A percentile compares a stretch with the other conserved stretches of the same genome.
phyloP scores from a whole-genome alignment of 108 stramenopile species.

The Pseudonitzschia multistriata region DNA sequence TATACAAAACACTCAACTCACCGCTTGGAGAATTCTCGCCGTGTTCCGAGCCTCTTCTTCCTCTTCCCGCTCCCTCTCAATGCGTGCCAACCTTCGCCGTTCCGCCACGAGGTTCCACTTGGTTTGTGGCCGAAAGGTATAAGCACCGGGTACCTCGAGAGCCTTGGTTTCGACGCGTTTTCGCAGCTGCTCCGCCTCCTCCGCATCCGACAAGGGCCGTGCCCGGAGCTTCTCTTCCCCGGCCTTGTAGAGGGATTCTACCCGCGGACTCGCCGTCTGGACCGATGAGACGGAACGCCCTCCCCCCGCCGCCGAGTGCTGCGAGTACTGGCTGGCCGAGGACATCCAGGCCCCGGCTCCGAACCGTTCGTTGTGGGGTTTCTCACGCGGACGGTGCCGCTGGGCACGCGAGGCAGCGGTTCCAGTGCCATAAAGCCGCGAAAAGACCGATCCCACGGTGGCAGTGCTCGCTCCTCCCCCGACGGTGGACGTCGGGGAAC shows the following conservation, averaged over 20 bases:
- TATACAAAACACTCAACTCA: neutral
- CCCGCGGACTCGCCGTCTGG: constrained; percentile 2
- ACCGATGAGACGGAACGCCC: neutral
- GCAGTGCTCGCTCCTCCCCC: neutral
- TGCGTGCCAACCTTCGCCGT: constrained; percentile 11
- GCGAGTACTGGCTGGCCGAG: neutral
- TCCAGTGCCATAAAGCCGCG: constrained; percentile 20
- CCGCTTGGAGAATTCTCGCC: neutral
- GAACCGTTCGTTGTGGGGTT: neutral
- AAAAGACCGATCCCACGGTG: constrained; percentile 21
- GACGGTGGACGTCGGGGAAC: neutral
- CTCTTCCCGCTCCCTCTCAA: constrained; percentile 12
- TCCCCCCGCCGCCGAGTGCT: neutral
- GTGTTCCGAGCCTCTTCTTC: neutral
- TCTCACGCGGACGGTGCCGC: neutral
- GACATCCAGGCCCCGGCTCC: neutral
- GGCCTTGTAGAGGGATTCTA: constrained; percentile 15
- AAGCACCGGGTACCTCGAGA: constrained; percentile 6
- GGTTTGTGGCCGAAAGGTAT: constrained; percentile 32
- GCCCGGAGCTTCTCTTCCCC: constrained; percentile 23
- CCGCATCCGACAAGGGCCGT: constrained; percentile 4
- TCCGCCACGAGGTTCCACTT: constrained; percentile 30
- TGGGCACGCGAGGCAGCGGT: constrained; percentile 22
- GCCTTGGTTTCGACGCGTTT: constrained; percentile 21
- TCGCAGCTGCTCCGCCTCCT: constrained; percentile 19